Evolutionary conservation across 805 yeast species (phyloP).

Genomic region (Clavispora vitiphila): DNA sequence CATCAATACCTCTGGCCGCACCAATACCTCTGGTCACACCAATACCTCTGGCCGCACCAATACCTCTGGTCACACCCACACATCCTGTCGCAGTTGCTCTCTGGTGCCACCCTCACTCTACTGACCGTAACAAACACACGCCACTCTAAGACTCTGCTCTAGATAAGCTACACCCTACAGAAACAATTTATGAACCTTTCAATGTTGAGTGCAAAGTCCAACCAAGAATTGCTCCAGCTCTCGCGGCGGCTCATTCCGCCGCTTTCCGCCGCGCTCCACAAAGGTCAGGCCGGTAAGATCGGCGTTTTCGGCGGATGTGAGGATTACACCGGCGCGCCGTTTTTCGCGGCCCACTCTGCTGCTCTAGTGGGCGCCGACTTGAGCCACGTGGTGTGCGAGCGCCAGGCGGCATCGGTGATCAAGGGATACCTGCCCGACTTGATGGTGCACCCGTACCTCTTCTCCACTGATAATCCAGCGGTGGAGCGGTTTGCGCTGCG

Average conservation of each 20-base stretch:
- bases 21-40: no score
- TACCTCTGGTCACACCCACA: no score
- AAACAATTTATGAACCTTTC: not conserved
- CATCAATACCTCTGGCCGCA: no score
- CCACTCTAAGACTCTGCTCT: no score
- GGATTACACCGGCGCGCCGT: constrained; percentile 97
- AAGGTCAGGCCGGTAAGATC: constrained; percentile 88
- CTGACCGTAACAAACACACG: no score
- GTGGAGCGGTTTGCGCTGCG: constrained; percentile 16
- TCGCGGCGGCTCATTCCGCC: constrained; percentile 70
- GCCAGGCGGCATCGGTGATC: constrained; percentile 70
- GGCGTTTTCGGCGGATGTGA: constrained; percentile 91
- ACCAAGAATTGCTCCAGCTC: constrained; percentile 43
- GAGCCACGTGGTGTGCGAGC: constrained; percentile 85
- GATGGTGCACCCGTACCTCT: constrained; percentile 92
- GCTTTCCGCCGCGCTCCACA: constrained; percentile 62
- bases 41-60: no score
- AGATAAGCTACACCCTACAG: no score
- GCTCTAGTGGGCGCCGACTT: constrained; percentile 84
- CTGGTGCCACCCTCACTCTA: no score
- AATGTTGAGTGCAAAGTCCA: constrained; percentile 20
- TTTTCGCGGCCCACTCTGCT: constrained; percentile 80
- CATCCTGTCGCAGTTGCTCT: no score
- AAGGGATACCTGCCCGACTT: constrained; percentile 87
- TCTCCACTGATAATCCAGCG: constrained; percentile 39